phyloP scores from a whole-genome alignment of 352 stramenopile genomes.

The Globisporangium splendens region DNA sequence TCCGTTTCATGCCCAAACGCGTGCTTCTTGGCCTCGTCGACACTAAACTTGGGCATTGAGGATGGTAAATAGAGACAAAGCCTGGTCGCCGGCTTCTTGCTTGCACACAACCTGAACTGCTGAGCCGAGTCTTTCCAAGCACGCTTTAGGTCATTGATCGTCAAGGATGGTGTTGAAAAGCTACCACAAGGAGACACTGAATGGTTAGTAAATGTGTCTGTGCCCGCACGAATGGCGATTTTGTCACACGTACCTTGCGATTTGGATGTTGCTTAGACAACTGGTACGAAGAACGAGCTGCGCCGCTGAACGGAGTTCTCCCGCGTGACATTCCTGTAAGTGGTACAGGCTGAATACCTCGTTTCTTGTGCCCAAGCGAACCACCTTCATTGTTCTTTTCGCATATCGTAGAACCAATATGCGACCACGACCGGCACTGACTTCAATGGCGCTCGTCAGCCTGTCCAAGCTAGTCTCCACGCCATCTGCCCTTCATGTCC shows the following conservation, averaged over 20 bases:
- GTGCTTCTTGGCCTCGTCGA: conserved; percentile 11
- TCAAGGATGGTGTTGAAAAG: conserved; percentile 69
- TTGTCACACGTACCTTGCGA: neutral
- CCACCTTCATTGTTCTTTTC: neutral
- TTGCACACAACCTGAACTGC: neutral
- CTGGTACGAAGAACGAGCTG: conserved; percentile 74
- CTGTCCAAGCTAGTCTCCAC: conserved; percentile 21
- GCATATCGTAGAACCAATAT: conserved; percentile 53
- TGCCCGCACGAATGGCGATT: neutral
- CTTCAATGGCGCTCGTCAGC: conserved; percentile 35
- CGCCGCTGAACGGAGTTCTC: conserved; percentile 62
- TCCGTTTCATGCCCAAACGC: conserved; percentile 12
- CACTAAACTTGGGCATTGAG: conserved; percentile 7
- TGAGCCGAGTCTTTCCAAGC: neutral
- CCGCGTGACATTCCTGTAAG: conserved; percentile 55
- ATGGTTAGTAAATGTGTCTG: conserved; percentile 27
- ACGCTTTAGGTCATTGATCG: neutral
- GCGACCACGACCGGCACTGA: conserved; percentile 50
- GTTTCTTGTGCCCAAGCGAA: neutral
- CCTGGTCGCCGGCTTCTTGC: neutral
- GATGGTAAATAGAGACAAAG: neutral
- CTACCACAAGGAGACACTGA: conserved; percentile 74
- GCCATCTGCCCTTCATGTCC: neutral
- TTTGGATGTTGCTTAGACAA: conserved; percentile 46
- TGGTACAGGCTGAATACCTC: neutral